Base-by-base conservation (phyloP, 148 eudicot genomes). In the Rheum nobile region DNA sequence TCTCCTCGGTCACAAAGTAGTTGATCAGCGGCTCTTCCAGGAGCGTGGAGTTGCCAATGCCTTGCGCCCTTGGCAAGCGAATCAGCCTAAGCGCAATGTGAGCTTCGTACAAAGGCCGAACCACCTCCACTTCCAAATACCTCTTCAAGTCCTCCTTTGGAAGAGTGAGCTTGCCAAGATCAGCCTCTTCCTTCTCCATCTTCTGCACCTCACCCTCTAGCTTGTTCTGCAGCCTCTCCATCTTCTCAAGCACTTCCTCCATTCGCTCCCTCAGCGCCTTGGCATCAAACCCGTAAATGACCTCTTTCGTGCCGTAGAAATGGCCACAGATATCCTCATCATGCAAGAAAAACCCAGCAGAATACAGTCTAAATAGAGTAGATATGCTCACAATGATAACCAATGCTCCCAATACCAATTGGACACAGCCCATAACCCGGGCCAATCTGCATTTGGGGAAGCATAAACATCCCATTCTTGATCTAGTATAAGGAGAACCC, bases 51-150 rank as follows among this genome's bases (percentile, higher is more conserved):
- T 89, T 91, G 43, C 80, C 97, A 19, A 87, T 61, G 2, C 84
- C 67, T 13, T 24, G 2, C 10, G 67, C n/a, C n/a, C 57, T n/a
- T 67, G 99, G 99, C 44, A 96, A 77, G 3, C 97, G 85, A 65
- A 92, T 89, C 71, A 88, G 97, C 77, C 99, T 87, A 21, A 96
- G 96, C 35, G 87, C 84, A 24, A 96, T 92, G 50, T 96, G 99
- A 74, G 99, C 96, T 48, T 73, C 84, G 71, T 92, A 96, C 19
- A 96, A 86, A 29, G 96, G 97, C 71, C 77, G 79, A 74, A 96
- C 80, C 29, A 96, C 89, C 79, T 96, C 92, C 8, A 87, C 89
- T 77, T 92, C 92, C 17, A 96, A 75, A 77, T 86, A 96, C 77
- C 75, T 90, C 78, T 85, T 96, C 81, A 86, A 84, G 79, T 90